These are phyloP conservation scores for Arachis hypogaea DNA, from an alignment of 306 rosid genomes.

Conservation along the genomic window DNA sequence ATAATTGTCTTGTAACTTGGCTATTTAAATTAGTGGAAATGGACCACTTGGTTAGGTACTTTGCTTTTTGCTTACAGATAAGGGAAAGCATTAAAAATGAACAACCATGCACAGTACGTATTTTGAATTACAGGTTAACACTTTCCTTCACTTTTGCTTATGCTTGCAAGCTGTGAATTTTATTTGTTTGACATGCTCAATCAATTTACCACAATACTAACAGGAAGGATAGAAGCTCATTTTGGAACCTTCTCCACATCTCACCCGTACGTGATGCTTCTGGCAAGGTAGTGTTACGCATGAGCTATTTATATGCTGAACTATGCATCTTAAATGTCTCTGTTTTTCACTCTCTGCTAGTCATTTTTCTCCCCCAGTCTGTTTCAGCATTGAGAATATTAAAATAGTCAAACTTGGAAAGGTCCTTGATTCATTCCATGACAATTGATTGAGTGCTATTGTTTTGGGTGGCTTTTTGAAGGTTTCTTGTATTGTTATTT, in stretches of 20 bases:
- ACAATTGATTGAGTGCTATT: slow-evolving; percentile 2
- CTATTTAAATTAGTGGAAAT: slow-evolving; percentile 27
- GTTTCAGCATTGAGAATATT: slow-evolving; percentile 13
- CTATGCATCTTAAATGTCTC: slow-evolving; percentile 13
- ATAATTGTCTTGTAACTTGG: slow-evolving; percentile 28
- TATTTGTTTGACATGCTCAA: slow-evolving; percentile 40
- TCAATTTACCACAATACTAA: slow-evolving; percentile 32
- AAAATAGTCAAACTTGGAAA: slow-evolving; percentile 8
- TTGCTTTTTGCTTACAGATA: slow-evolving; percentile 58
- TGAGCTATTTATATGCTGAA: slow-evolving; percentile 25
- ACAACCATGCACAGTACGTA: slow-evolving; percentile 86
- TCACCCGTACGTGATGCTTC: slow-evolving; percentile 87
- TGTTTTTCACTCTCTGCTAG: slow-evolving; percentile 17
- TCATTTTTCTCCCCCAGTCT: slow-evolving; percentile 20
- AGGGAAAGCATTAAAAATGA: slow-evolving; percentile 69
- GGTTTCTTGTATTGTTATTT: slow-evolving; percentile 13
- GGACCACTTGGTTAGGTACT: slow-evolving; percentile 24
- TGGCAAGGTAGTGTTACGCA: slow-evolving; percentile 73
- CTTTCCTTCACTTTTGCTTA: slow-evolving; percentile 42
- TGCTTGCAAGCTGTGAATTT: slow-evolving; percentile 37
- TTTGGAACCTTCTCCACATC: slow-evolving; percentile 91
- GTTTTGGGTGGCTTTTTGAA: slow-evolving; percentile 12
- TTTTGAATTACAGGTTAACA: slow-evolving; percentile 95
- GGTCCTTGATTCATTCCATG: slow-evolving; percentile 13
- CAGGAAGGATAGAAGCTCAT: slow-evolving; percentile 90